These are phyloP conservation scores for Phytophthora macrochlamydospora DNA, from an alignment of 352 stramenopile genomes.

Conservation along the genomic window DNA sequence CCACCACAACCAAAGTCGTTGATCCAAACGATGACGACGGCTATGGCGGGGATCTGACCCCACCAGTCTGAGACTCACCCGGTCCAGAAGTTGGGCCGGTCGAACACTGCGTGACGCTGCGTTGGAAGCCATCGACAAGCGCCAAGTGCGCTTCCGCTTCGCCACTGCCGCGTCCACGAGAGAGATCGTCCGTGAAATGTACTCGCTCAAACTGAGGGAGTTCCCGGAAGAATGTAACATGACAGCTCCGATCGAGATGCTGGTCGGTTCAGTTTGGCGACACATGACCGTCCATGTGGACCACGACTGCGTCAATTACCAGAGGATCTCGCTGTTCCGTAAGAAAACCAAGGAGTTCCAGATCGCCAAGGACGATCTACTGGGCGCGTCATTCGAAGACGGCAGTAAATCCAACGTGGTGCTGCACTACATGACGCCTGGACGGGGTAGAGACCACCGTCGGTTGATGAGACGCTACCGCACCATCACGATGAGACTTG, in stretches of 20 bases:
- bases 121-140: conserved; percentile 63
- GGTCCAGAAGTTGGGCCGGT: conserved; percentile 56
- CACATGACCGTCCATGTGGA: conserved; percentile 53
- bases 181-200: conserved; percentile 74
- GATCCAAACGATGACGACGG: conserved; percentile 14
- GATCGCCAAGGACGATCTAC: conserved; percentile 61
- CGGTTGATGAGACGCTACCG: conserved; percentile 63
- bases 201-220: conserved; percentile 61
- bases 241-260: conserved; percentile 40
- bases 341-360: conserved; percentile 63
- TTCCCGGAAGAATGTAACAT: conserved; percentile 55
- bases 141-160: conserved; percentile 65
- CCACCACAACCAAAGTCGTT: conserved; percentile 13
- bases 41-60: conserved; percentile 15
- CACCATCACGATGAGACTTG: conserved; percentile 45
- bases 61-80: conserved; percentile 28
- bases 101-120: conserved; percentile 53
- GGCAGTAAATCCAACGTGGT: conserved; percentile 40
- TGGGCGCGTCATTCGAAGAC: conserved; percentile 41
- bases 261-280: conserved; percentile 58
- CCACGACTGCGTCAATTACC: conserved; percentile 56
- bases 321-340: conserved; percentile 61
- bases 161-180: conserved; percentile 58
- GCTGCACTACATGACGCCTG: conserved; percentile 72
- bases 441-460: conserved; percentile 54